Evolutionary conservation across 1,139 yeast species (phyloP).

Genomic region (Pneumocystis canis): DNA sequence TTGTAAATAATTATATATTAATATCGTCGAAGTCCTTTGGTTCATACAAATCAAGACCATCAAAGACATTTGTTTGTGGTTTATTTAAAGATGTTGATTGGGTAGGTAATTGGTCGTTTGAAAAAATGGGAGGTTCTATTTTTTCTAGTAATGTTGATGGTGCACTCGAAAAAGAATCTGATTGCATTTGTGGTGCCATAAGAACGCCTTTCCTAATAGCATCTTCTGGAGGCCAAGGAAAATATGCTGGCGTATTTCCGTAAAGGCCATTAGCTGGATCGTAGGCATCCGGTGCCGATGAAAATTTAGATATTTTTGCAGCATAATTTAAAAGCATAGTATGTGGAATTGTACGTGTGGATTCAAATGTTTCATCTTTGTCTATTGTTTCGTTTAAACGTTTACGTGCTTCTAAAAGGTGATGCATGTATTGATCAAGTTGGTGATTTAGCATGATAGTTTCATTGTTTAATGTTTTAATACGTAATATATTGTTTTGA

Average conservation of each 20-base stretch:
- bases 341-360: not conserved
- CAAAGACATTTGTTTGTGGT: not conserved
- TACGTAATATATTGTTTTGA: not conserved
- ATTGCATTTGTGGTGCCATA: not conserved
- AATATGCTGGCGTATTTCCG: not conserved
- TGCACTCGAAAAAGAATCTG: not conserved
- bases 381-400: not conserved
- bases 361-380: not conserved
- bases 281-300: not conserved
- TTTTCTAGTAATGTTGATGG: not conserved
- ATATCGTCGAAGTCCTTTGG: not conserved
- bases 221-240: slow-evolving; percentile 2
- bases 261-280: not conserved
- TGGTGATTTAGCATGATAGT: not conserved
- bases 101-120: not conserved
- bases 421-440: not conserved
- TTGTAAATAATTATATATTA: not conserved
- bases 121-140: not conserved
- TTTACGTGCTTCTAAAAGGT: not conserved
- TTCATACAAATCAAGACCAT: not conserved
- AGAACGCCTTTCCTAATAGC: slow-evolving; percentile 2
- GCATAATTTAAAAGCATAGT: not conserved
- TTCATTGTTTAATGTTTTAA: not conserved
- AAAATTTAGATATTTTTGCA: not conserved
- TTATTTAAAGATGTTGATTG: not conserved